Evolutionary conservation across 2,329 filamentous ascomycete species (phyloP).

Genomic region (Fonsecaea multimorphosa): DNA sequence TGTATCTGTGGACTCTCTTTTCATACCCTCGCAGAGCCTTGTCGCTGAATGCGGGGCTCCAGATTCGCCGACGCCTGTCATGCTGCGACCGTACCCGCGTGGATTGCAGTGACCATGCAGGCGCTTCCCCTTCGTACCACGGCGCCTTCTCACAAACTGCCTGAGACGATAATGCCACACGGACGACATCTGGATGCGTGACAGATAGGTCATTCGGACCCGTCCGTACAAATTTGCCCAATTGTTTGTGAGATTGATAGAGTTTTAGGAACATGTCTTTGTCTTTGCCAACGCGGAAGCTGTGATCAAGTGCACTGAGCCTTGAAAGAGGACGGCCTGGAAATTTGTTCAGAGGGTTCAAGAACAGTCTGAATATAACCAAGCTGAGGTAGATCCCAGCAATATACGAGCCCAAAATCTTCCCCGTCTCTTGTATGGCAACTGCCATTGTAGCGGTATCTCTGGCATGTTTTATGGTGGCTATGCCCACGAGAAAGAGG

Average conservation of each 20-base stretch:
- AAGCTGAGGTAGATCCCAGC: slow-evolving; percentile 19
- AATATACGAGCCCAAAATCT: slow-evolving; percentile 15
- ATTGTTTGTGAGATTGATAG: slow-evolving; percentile 24
- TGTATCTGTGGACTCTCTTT: slow-evolving; percentile 12
- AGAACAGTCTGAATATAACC: slow-evolving; percentile 12
- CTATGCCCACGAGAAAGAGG: slow-evolving; percentile 13
- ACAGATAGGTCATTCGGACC: slow-evolving; percentile 23
- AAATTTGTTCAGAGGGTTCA: slow-evolving; percentile 20
- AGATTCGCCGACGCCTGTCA: slow-evolving; percentile 21
- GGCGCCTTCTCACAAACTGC: slow-evolving; percentile 6
- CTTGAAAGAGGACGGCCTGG: slow-evolving; percentile 11
- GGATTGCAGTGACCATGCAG: slow-evolving; percentile 12
- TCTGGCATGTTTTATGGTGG: slow-evolving; percentile 10
- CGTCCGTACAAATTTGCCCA: slow-evolving; percentile 30
- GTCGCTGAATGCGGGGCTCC: slow-evolving; percentile 15
- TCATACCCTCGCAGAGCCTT: slow-evolving; percentile 25
- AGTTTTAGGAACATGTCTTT: slow-evolving; percentile 22
- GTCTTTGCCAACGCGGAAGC: slow-evolving; percentile 13
- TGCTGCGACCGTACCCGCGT: slow-evolving; percentile 20
- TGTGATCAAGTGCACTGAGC: slow-evolving; percentile 18
- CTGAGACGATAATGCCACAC: slow-evolving; percentile 5
- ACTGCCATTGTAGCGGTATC: slow-evolving; percentile 10
- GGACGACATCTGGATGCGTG: slow-evolving; percentile 14
- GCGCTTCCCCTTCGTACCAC: slow-evolving; percentile 15
- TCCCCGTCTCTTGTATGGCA: slow-evolving; percentile 15